phyloP scores from a whole-genome alignment of 768 basidiomycete species.

The Gymnopilus junonius region DNA sequence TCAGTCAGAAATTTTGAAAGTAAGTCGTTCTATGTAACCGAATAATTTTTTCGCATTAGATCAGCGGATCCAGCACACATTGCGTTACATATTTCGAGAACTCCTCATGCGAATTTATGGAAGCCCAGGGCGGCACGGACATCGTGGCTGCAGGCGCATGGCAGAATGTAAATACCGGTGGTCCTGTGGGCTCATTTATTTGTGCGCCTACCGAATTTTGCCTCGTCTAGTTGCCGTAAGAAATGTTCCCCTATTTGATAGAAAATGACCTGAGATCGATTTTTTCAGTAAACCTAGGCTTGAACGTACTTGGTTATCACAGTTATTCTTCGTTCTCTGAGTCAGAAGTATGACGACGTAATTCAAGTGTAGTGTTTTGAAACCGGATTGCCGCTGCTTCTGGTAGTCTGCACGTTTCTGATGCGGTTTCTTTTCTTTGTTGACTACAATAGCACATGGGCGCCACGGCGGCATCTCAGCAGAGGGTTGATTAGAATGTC shows the following conservation, averaged over 20 bases:
- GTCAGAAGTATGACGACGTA: too few species aligned
- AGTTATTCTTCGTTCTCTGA: too few species aligned
- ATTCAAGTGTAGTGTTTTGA: too few species aligned
- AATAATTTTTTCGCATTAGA: background rate
- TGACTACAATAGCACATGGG: too few species aligned
- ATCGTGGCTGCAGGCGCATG: background rate
- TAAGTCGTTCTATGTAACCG: background rate
- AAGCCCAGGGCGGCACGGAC: background rate
- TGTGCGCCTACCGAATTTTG: background rate
- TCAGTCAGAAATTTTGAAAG: background rate
- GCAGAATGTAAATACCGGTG: conserved; percentile 4
- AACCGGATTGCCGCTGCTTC: too few species aligned
- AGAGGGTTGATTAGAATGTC: too few species aligned
- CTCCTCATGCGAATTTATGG: background rate
- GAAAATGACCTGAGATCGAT: background rate
- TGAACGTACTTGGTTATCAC: too few species aligned
- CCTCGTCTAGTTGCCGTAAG: background rate
- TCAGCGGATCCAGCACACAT: background rate
- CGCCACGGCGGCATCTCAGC: too few species aligned
- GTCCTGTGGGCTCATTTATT: background rate
- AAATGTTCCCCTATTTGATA: background rate
- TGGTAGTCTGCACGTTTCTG: too few species aligned
- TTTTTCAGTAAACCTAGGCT: too few species aligned
- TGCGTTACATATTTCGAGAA: conserved; percentile 3
- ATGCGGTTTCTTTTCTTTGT: too few species aligned